phyloP scores from a whole-genome alignment of 1,284 basidiomycete species.

The Microbotryomycetes sp. region DNA sequence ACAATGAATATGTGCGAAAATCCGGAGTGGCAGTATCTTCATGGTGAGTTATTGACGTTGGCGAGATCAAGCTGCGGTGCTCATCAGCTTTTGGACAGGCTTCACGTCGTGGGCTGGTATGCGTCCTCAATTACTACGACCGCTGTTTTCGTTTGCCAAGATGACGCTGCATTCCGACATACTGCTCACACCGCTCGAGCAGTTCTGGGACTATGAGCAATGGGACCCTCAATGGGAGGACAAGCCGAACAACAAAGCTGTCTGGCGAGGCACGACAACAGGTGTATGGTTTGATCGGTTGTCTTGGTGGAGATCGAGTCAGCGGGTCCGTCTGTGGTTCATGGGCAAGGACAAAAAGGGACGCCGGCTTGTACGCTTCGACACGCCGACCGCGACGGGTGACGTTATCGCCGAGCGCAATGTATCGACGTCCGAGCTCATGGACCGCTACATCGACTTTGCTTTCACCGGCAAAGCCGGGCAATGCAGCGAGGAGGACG shows the following conservation, averaged over 20 bases:
- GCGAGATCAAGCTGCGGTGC: background rate
- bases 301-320: conserved; percentile 40
- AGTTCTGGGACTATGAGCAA: conserved; percentile 33
- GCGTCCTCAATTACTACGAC: conserved; percentile 29
- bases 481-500: conserved; percentile 42
- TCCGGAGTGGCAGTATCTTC: conserved; percentile 40
- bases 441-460: conserved; percentile 34
- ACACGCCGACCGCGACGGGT: background rate
- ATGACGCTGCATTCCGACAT: conserved; percentile 35
- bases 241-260: conserved; percentile 39
- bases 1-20: conserved; percentile 49
- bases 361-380: conserved; percentile 15
- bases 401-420: conserved; percentile 16
- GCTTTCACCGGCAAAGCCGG: conserved; percentile 33
- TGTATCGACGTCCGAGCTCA: conserved; percentile 12
- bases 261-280: conserved; percentile 44
- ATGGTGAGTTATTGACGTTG: conserved; percentile 12
- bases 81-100: conserved; percentile 1
- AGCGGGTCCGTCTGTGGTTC: conserved; percentile 42
- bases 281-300: conserved; percentile 41
- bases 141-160: conserved; percentile 38
- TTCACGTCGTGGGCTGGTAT: conserved; percentile 32
- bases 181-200: conserved; percentile 37
- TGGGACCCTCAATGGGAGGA: conserved; percentile 40
- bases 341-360: conserved; percentile 24